Evolutionary conservation across 1,284 basidiomycete species (phyloP).

Genomic region (Phellopilus nigrolimitatus): DNA sequence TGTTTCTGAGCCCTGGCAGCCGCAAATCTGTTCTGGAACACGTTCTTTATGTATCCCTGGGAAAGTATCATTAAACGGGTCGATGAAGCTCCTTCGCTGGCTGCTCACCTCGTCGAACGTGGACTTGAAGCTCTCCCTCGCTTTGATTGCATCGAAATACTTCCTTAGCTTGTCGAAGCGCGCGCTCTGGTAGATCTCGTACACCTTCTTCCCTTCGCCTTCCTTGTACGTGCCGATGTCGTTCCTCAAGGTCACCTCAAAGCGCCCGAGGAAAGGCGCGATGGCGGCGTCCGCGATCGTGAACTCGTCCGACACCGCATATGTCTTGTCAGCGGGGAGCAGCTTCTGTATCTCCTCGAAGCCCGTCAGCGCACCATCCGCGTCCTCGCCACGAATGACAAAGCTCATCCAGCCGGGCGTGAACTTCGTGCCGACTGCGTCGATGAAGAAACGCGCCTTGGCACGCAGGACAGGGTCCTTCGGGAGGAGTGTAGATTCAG

Average conservation of each 20-base stretch:
- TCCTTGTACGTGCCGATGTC: conserved; percentile 42
- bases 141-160: conserved; percentile 39
- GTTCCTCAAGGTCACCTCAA: conserved; percentile 37
- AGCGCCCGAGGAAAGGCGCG: conserved; percentile 35
- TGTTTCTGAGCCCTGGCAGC: neutral
- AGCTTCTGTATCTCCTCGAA: conserved; percentile 40
- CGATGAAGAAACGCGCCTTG: conserved; percentile 55
- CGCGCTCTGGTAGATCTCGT: conserved; percentile 35
- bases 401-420: conserved; percentile 35
- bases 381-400: conserved; percentile 36
- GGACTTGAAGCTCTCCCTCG: conserved; percentile 43
- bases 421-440: conserved; percentile 42
- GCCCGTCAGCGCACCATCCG: conserved; percentile 35
- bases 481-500: conserved; percentile 43
- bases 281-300: conserved; percentile 31
- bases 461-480: conserved; percentile 51
- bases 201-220: conserved; percentile 39
- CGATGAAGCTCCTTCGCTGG: too few species aligned
- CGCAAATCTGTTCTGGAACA: neutral
- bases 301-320: conserved; percentile 41
- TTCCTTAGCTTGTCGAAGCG: conserved; percentile 40
- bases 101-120: conserved; percentile 40
- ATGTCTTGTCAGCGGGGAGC: conserved; percentile 36
- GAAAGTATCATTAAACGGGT: neutral
- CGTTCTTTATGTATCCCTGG: neutral